Base-by-base conservation (phyloP, 441 rosid species). In the Gossypium gossypioides region DNA sequence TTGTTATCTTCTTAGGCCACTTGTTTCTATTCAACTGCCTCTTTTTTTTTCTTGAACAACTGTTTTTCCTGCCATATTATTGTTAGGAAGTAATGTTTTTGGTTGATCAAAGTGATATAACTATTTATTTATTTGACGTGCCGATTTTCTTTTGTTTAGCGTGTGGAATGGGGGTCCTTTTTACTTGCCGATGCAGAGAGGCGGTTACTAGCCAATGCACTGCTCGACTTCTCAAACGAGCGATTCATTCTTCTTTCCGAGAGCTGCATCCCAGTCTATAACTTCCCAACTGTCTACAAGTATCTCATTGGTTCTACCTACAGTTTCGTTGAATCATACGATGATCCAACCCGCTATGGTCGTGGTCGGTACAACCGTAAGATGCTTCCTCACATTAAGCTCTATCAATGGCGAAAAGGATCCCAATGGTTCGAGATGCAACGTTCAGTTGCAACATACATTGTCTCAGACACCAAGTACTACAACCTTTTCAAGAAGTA, bases 241-340 rank as follows among this genome's bases (percentile, higher is more conserved):
- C 86, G 97, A 68, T 95, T 95, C 71, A 75, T 92, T 75, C 96
- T 94, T 58, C 91, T 94, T 37, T 94, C 98, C 0, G 99, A 94
- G 81, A 90, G 96, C 81, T 94, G 99, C 82, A 90, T 94, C 79
- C 99, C 99, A 0, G 75, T 92, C 76, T 87, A 83, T 81, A 90
- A 89, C 82, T 94, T 94, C 77, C 86, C 83, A 9, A 84, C 85
- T 0, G 91, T 89, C 63, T 92, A 94, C 88, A 86, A 77, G 61
- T 91, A 95, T 76, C 88, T 95, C 66, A 80, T 78, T 16, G 71
- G 84, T 72, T 95, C 99, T 19, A 74, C 78, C 37, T 77, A 88
- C 72, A 91, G 99, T 74, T 95, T 91, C 42, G 95, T 89, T 19
- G 98, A 92, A 67, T 85, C 92, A n/a, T 95, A 87, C 10, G 99